phyloP scores from a whole-genome alignment of 768 basidiomycete species.

The Sistotremastrum niveocremeum region DNA sequence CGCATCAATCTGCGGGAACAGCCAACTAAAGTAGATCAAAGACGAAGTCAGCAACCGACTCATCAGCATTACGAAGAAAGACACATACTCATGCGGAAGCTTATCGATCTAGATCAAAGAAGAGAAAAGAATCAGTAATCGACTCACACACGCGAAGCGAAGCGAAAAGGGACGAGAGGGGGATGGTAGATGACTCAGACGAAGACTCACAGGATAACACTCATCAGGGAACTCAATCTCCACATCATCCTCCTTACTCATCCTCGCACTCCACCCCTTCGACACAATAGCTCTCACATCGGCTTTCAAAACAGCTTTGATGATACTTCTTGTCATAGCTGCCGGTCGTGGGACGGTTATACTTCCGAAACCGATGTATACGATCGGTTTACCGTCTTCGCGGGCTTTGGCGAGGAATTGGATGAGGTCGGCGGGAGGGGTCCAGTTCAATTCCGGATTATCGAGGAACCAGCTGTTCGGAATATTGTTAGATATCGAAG shows the following conservation, averaged over 20 bases:
- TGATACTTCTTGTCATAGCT: slow-evolving; percentile 38
- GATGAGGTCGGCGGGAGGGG: slow-evolving; percentile 32
- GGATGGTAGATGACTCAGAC: neutral
- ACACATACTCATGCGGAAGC: slow-evolving; percentile 44
- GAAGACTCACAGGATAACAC: slow-evolving; percentile 27
- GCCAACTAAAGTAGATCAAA: slow-evolving; percentile 32
- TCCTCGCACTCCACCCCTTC: slow-evolving; percentile 53
- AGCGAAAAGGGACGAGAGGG: too few species aligned
- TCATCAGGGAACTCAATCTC: slow-evolving; percentile 36
- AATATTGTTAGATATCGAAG: neutral
- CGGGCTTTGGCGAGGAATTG: slow-evolving; percentile 45
- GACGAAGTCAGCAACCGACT: neutral
- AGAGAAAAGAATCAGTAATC: neutral
- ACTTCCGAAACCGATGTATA: slow-evolving; percentile 61
- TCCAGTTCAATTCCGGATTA: slow-evolving; percentile 47
- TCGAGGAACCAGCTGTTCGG: slow-evolving; percentile 57
- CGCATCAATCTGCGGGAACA: slow-evolving; percentile 47
- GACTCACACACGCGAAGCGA: neutral
- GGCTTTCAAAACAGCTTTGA: slow-evolving; percentile 49
- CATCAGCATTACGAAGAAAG: neutral
- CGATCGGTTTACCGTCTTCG: slow-evolving; percentile 40
- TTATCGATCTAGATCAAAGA: slow-evolving; percentile 33
- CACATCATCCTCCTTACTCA: slow-evolving; percentile 28
- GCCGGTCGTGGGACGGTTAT: slow-evolving; percentile 52
- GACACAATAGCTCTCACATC: slow-evolving; percentile 54